Percentiles rank a stretch among this genome's conserved stretches.
Evolutionary conservation across 352 stramenopile species (phyloP).

Genomic region (Globisporangium parvum): DNA sequence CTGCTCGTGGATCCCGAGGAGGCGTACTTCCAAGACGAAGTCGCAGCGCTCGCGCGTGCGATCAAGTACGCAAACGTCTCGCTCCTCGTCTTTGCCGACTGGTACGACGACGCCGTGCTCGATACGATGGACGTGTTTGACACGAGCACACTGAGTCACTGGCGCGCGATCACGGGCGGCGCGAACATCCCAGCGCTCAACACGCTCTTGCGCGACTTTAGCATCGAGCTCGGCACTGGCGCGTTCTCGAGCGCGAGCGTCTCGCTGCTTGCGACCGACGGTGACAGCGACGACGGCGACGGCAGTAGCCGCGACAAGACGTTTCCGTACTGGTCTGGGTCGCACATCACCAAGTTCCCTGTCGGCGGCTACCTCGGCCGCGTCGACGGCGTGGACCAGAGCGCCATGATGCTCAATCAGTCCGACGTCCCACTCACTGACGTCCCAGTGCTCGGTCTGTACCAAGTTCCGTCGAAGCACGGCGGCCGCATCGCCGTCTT

Average conservation of each 20-base stretch:
- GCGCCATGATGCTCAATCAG: conserved; percentile 40
- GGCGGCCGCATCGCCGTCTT: conserved; percentile 72
- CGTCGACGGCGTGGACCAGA: conserved; percentile 52
- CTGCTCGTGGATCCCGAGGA: conserved; percentile 82
- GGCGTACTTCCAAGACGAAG: conserved; percentile 67
- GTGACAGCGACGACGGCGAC: conserved; percentile 13
- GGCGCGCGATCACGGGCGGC: conserved; percentile 68
- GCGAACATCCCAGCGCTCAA: conserved; percentile 78
- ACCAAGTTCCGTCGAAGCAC: conserved; percentile 48
- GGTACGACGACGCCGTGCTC: conserved; percentile 61
- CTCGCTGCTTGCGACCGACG: conserved; percentile 29
- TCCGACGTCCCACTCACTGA: conserved; percentile 23
- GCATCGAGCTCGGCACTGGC: conserved; percentile 56
- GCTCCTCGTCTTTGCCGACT: conserved; percentile 73
- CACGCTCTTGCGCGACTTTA: conserved; percentile 49
- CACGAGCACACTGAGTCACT: conserved; percentile 78
- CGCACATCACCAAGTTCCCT: conserved; percentile 60
- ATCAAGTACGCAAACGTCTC: conserved; percentile 68
- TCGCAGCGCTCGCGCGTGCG: conserved; percentile 40
- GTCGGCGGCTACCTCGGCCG: conserved; percentile 57
- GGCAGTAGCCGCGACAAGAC: not conserved
- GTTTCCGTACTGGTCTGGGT: conserved; percentile 62
- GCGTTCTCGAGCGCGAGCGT: conserved; percentile 48
- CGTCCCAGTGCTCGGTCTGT: conserved; percentile 60
- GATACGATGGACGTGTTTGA: conserved; percentile 72